phyloP scores from a whole-genome alignment of 2,329 filamentous ascomycete species.

The Thielaviopsis ethacetica region DNA sequence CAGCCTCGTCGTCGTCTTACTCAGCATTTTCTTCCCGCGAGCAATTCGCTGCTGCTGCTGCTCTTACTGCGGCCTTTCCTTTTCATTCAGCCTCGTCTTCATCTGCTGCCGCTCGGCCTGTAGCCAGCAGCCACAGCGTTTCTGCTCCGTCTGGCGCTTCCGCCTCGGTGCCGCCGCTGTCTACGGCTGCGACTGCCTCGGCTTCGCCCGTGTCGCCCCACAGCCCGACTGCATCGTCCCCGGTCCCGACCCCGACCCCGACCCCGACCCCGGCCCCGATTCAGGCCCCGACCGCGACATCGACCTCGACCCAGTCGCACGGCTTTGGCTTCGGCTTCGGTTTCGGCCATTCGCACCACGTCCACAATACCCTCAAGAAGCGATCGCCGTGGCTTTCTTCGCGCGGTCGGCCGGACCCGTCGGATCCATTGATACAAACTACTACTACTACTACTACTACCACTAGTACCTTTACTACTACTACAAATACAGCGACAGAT shows the following conservation, averaged over 20 bases:
- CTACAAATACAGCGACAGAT: constrained; percentile 4
- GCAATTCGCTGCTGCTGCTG: background rate
- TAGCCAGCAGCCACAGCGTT: no score
- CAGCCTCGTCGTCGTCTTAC: background rate
- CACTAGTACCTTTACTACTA: background rate
- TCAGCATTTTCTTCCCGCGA: background rate
- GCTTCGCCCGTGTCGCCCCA: background rate
- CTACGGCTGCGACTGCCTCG: background rate
- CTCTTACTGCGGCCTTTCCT: background rate
- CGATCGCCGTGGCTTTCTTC: constrained; percentile 2
- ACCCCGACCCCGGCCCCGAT: background rate
- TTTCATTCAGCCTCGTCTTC: background rate
- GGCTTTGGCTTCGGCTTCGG: background rate
- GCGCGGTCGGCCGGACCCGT: background rate
- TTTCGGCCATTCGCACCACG: background rate
- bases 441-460: background rate
- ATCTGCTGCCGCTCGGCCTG: background rate
- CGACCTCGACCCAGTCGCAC: background rate
- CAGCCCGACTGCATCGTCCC: background rate
- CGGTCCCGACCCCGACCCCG: no score
- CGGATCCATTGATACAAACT: background rate
- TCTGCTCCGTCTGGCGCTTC: no score
- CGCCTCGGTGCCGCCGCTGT: no score
- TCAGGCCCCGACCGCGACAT: no score
- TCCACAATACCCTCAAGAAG: constrained; percentile 5